phyloP scores from a whole-genome alignment of 257 asterid species.

The Leonotis leonurus region DNA sequence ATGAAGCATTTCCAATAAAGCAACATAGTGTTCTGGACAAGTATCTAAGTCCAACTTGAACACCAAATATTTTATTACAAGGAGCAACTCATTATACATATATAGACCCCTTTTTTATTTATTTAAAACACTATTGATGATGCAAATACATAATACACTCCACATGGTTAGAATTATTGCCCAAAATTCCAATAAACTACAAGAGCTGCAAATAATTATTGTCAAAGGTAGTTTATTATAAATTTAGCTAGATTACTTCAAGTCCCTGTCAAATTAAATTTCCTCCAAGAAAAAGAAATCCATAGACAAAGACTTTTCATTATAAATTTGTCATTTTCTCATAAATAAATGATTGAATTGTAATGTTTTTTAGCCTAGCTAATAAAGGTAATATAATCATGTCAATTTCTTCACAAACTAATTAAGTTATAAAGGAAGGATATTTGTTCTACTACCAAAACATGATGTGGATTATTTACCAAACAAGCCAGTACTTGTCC shows the following conservation, averaged over 20 bases:
- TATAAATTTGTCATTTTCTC: slow-evolving; percentile 4
- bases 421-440: too few species aligned
- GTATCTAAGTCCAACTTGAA: slow-evolving; percentile 26
- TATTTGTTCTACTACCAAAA: neutral
- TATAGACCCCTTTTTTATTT: neutral
- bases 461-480: slow-evolving; percentile 25
- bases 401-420: slow-evolving; percentile 2
- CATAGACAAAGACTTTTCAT: neutral
- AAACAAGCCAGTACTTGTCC: slow-evolving; percentile 10
- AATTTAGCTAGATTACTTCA: neutral
- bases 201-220: neutral
- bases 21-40: slow-evolving; percentile 19
- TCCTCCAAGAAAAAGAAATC: neutral
- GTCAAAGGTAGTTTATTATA: neutral
- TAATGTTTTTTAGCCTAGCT: neutral
- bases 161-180: slow-evolving; percentile 37
- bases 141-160: slow-evolving; percentile 17
- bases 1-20: slow-evolving; percentile 23
- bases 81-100: slow-evolving; percentile 20
- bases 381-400: slow-evolving; percentile 3
- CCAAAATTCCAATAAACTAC: slow-evolving; percentile 1
- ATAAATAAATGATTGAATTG: slow-evolving; percentile 3
- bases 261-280: neutral
- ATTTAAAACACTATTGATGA: slow-evolving; percentile 13
- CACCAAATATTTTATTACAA: slow-evolving; percentile 17